Conservation (phyloP, 306 rosid species). For the Mimosa bimucronata region DNA sequence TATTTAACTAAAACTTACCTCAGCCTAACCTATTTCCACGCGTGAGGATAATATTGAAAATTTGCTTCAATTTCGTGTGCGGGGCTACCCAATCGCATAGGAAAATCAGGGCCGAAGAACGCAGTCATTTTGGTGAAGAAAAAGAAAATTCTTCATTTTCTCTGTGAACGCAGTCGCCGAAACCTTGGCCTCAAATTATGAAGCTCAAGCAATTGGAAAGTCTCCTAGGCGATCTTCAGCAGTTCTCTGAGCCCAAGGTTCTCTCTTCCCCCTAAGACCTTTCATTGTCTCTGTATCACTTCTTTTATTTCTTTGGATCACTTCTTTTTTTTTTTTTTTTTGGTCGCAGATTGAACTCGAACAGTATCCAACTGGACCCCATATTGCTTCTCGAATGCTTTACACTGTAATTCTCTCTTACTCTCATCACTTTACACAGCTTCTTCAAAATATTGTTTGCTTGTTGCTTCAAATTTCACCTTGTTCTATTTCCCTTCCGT, state of each 20-base stretch:
- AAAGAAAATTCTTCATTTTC: neutral
- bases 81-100: neutral
- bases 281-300: neutral
- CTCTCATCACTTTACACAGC: neutral
- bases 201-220: constrained; percentile 92
- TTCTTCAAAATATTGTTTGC: constrained; percentile 6
- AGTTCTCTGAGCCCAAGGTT: constrained; percentile 83
- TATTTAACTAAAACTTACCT: too few species aligned
- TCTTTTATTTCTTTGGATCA: neutral
- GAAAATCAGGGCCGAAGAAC: neutral
- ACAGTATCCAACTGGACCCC: constrained; percentile 97
- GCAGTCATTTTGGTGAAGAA: neutral
- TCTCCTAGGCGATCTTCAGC: constrained; percentile 70
- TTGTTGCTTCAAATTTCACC: neutral
- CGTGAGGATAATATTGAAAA: too few species aligned
- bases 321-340: constrained; percentile 2
- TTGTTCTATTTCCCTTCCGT: neutral
- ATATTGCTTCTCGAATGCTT: constrained; percentile 93
- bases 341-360: constrained; percentile 72
- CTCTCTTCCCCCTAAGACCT: neutral
- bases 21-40: too few species aligned
- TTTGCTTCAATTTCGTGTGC: neutral
- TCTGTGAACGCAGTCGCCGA: neutral
- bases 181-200: constrained; percentile 44
- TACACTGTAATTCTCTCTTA: constrained; percentile 59